These are phyloP conservation scores for Hericium alpestre DNA, from an alignment of 768 basidiomycete genomes.

Conservation along the genomic window DNA sequence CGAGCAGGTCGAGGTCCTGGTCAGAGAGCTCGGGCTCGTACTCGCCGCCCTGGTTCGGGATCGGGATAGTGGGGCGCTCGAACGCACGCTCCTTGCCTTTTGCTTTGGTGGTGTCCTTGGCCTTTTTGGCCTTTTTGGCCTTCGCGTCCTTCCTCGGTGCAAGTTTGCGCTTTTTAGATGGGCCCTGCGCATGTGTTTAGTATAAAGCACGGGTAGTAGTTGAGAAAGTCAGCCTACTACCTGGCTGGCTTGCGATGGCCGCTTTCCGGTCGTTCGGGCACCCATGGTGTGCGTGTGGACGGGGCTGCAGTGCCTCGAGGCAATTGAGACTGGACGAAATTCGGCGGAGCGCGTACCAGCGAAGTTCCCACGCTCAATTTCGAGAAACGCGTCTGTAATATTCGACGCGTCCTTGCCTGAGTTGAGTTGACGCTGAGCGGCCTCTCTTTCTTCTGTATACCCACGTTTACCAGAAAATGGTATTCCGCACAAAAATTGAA, in stretches of 20 bases:
- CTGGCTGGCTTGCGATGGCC: constrained; percentile 21
- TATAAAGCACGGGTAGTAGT: neutral
- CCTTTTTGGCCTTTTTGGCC: neutral
- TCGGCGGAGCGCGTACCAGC: too few species aligned
- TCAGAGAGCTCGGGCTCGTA: constrained; percentile 43
- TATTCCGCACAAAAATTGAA: neutral
- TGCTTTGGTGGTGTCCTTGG: constrained; percentile 23
- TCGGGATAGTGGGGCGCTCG: constrained; percentile 50
- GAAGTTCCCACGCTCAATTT: neutral
- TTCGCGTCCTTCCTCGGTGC: constrained; percentile 17
- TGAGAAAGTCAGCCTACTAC: constrained; percentile 17
- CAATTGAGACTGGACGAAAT: too few species aligned
- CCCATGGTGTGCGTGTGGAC: constrained; percentile 18
- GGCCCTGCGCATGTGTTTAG: constrained; percentile 18
- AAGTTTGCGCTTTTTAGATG: constrained; percentile 57
- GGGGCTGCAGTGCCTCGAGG: neutral
- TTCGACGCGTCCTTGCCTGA: neutral
- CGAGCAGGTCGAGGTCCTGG: constrained; percentile 55
- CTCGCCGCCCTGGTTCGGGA: constrained; percentile 45
- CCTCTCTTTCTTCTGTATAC: too few species aligned
- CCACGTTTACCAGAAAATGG: neutral
- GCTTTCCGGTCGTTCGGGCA: constrained; percentile 19
- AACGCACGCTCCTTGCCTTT: constrained; percentile 51
- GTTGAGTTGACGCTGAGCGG: too few species aligned
- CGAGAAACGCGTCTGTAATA: neutral